Percentiles rank a stretch among this genome's conserved stretches.
Conservation (phyloP, 1,284 basidiomycete species). For the Coriolopsis trogii region DNA sequence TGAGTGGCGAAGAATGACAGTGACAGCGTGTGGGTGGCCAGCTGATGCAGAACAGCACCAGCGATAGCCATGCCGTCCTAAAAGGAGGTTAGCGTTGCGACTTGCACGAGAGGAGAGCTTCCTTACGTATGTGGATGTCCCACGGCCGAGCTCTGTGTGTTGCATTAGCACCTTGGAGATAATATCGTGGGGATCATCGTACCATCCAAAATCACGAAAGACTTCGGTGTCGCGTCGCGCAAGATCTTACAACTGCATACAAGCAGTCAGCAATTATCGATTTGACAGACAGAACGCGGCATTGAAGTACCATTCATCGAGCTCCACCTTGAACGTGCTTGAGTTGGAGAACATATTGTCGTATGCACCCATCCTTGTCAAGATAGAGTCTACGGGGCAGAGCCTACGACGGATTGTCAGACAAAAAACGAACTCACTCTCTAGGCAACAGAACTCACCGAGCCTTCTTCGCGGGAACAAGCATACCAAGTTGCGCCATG, state of each 20-base stretch:
- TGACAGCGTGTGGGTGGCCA: conserved; percentile 89
- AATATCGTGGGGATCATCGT: no score
- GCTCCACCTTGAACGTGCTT: conserved; percentile 95
- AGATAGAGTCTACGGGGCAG: conserved; percentile 90
- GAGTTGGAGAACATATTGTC: conserved; percentile 97
- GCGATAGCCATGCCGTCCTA: conserved; percentile 97
- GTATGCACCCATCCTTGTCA: conserved; percentile 98
- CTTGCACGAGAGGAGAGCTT: not conserved
- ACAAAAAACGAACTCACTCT: not conserved
- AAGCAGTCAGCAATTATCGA: not conserved
- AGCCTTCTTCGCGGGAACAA: conserved; percentile 87
- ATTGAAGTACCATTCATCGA: conserved; percentile 82
- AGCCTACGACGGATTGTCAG: conserved; percentile 48
- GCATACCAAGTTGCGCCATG: conserved; percentile 98
- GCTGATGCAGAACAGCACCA: conserved; percentile 89
- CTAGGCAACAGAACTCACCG: conserved; percentile 46
- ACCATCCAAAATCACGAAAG: conserved; percentile 95
- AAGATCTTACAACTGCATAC: conserved; percentile 81
- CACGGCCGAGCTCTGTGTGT: conserved; percentile 88
- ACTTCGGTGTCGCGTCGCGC: conserved; percentile 88
- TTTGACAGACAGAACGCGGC: not conserved
- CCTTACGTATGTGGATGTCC: conserved; percentile 82
- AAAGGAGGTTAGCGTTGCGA: not conserved
- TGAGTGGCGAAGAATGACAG: conserved; percentile 88
- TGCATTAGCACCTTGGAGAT: no score